Evolutionary conservation across 31 red algal genomes (phyloP), one percentile per base, ranked within the genome.

Genomic region (Asparagopsis taxiformis): DNA sequence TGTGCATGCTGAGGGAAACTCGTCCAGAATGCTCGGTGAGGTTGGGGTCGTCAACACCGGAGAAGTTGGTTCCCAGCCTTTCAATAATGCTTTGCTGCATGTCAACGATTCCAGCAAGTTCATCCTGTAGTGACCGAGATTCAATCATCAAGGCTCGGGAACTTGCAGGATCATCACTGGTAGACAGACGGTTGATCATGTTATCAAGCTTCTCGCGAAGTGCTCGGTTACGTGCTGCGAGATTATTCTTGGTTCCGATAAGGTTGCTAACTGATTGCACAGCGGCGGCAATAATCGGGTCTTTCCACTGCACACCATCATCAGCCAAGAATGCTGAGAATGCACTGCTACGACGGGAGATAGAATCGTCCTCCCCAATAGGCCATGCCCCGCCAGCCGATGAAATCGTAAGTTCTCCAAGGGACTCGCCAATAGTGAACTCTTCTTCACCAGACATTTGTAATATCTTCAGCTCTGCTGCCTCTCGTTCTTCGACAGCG

Each of bases 191-290:
- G 29, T 53, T 49, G 21, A 89, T 74, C 41, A 89, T 41, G 8
- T 29, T 46, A 33, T 89, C 65, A 11, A 80, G 56, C 38, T 63
- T 79, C 37, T 80, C 85, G 1, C 69, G 53, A 21, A 89, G 59
- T 31, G 58, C 52, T 30, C 59, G 75, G 48, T 75, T 60, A 25
- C 85, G 55, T 20, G 64, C 75, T 20, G 66, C 69, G 25, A 79
- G 48, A 20, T 29, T 50, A 44, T 73, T 46, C 51, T 89, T 89
- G 20, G 41, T 79, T 20, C 62, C 73, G 26, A 72, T 80, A 13
- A 89, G 67, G n/a, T 43, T 34, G 31, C 59, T 41, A n/a, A 89
- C 41, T 4, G 85, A 89, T 35, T 80, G 57, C 37, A 89, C 68
- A 8, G 73, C 74, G 0, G 85, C 85, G 37, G 37, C 68, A 67